Evolutionary conservation across 1,284 basidiomycete species (phyloP).

Genomic region (Xerocomus nothofagi): DNA sequence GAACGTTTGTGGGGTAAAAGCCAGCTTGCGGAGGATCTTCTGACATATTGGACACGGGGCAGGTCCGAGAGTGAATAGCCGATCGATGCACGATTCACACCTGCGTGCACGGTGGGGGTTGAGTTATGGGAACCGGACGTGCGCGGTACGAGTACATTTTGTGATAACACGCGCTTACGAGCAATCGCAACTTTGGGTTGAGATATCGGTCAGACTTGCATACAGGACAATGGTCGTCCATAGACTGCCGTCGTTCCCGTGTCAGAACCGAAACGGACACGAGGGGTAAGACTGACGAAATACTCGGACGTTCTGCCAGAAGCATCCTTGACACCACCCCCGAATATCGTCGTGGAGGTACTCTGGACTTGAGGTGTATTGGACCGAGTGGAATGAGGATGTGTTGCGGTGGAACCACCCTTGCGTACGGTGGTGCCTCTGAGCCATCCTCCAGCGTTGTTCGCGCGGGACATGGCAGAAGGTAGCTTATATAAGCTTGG

Average conservation of each 20-base stretch:
- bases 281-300: conserved; percentile 51
- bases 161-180: conserved; percentile 98
- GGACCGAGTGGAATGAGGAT: conserved; percentile 50
- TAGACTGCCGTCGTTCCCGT: conserved; percentile 53
- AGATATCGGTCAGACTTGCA: conserved; percentile 97
- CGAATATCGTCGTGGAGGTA: conserved; percentile 69
- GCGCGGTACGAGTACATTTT: conserved; percentile 72
- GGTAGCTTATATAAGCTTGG: conserved; percentile 18
- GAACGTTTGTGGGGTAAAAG: conserved; percentile 96
- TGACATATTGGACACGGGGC: conserved; percentile 95
- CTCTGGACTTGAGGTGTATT: conserved; percentile 69
- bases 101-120: conserved; percentile 41
- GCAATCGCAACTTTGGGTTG: conserved; percentile 89
- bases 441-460: conserved; percentile 51
- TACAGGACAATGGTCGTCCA: conserved; percentile 94
- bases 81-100: conserved; percentile 98
- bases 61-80: conserved; percentile 93
- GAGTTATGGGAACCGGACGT: conserved; percentile 8
- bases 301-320: conserved; percentile 78
- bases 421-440: conserved; percentile 73
- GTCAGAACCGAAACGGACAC: conserved; percentile 4
- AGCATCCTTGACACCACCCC: conserved; percentile 78
- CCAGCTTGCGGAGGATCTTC: conserved; percentile 87
- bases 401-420: conserved; percentile 48
- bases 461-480: conserved; percentile 31